These are phyloP conservation scores for Secale cereale DNA, from an alignment of 176 grass and related monocot species.

Conservation along the genomic window DNA sequence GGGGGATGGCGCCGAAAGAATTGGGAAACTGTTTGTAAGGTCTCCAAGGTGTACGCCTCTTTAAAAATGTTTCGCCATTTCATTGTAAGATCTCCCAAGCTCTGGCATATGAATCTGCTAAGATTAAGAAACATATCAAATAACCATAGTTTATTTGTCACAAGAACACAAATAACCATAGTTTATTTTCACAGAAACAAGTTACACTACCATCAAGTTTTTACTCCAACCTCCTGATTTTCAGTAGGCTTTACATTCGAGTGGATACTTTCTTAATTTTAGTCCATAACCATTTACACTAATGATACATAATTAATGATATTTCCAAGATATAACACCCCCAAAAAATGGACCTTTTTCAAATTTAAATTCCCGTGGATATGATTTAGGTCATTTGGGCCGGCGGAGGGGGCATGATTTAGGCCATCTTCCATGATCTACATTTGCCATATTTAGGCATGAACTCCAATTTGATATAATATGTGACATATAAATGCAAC, in stretches of 20 bases:
- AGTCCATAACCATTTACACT: background rate
- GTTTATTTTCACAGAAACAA: background rate
- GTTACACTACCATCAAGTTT: background rate
- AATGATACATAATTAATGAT: background rate
- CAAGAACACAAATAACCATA: conserved; percentile 1
- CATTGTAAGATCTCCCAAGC: background rate
- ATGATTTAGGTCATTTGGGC: background rate
- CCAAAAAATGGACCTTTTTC: background rate
- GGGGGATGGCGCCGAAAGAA: conserved; percentile 32
- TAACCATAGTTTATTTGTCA: background rate
- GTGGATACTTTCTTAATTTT: background rate
- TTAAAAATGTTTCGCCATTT: conserved; percentile 24
- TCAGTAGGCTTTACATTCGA: background rate
- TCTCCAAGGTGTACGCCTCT: conserved; percentile 24
- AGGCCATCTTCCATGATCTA: background rate
- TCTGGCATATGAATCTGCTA: background rate
- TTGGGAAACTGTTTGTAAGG: conserved; percentile 18
- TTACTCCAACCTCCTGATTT: background rate
- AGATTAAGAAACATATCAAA: background rate
- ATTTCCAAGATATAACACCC: background rate
- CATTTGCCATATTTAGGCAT: background rate
- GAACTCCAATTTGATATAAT: background rate
- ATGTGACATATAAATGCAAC: background rate
- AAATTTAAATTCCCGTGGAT: background rate
- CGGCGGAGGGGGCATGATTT: background rate